These are phyloP conservation scores for Penicillium freii DNA, from an alignment of 2,329 filamentous ascomycete species.

Conservation along the genomic window DNA sequence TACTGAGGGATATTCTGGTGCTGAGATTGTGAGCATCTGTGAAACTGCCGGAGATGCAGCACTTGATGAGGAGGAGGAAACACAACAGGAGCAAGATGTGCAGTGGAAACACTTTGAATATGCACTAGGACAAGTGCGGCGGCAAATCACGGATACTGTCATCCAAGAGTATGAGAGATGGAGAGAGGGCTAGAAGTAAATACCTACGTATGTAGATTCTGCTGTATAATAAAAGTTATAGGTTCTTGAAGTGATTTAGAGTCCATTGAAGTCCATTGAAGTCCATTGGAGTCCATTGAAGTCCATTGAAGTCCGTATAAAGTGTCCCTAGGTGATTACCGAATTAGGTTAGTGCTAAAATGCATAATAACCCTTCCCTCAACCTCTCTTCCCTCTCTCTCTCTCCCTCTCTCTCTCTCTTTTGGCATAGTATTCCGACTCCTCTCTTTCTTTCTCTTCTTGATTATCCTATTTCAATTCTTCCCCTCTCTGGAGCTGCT, in stretches of 20 bases:
- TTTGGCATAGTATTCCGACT: not conserved
- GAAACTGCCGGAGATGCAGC: conserved; percentile 52
- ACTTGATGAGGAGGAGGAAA: conserved; percentile 52
- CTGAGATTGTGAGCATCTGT: conserved; percentile 69
- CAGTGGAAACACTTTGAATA: conserved; percentile 45
- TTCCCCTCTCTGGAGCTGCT: too few relatives aligned
- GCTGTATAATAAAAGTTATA: not conserved
- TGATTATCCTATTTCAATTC: not conserved
- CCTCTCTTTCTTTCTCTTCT: not conserved
- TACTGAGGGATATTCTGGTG: conserved; percentile 79
- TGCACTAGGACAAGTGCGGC: conserved; percentile 49
- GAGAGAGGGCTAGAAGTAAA: conserved; percentile 31
- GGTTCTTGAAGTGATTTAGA: not conserved
- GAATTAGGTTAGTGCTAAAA: conserved; percentile 14
- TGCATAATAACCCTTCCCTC: not conserved
- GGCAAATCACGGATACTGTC: conserved; percentile 61
- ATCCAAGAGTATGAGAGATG: conserved; percentile 59
- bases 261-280: not conserved
- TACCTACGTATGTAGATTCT: not conserved
- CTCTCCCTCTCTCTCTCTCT: not conserved
- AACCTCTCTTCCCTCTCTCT: not conserved
- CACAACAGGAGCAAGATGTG: conserved; percentile 38
- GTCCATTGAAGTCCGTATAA: not conserved
- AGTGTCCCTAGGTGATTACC: conserved; percentile 16
- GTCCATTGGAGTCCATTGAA: not conserved